A percentile compares a stretch with the other conserved stretches of the same genome.
Conservation (phyloP, 2,329 filamentous ascomycete species). For the Cytospora mali region DNA sequence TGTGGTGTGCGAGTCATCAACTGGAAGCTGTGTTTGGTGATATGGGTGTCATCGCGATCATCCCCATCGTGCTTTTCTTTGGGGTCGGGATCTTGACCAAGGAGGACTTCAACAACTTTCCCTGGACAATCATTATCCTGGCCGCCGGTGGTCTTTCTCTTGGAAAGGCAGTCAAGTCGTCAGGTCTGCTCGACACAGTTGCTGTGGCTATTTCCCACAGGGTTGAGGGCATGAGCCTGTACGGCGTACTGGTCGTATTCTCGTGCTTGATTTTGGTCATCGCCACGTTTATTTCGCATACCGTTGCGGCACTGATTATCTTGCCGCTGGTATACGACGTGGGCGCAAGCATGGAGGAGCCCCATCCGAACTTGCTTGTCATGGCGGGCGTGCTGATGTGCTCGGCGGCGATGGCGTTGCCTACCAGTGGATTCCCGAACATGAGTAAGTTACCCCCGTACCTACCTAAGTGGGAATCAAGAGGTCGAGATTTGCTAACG, state of each 20-base stretch:
- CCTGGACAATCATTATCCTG: slow-evolving; percentile 99
- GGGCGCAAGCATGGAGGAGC: slow-evolving; percentile 80
- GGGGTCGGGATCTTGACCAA: slow-evolving; percentile 95
- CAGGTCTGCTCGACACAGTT: slow-evolving; percentile 86
- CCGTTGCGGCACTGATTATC: slow-evolving; percentile 93
- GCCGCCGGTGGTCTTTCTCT: slow-evolving; percentile 90
- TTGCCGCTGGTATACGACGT: slow-evolving; percentile 88
- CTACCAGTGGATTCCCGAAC: slow-evolving; percentile 95
- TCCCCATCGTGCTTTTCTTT: slow-evolving; percentile 94
- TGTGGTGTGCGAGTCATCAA: slow-evolving; percentile 93
- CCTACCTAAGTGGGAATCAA: slow-evolving; percentile 3
- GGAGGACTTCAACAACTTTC: slow-evolving; percentile 99
- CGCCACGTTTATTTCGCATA: slow-evolving; percentile 97
- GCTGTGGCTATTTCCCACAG: slow-evolving; percentile 72
- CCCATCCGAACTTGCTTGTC: slow-evolving; percentile 90
- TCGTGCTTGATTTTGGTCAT: slow-evolving; percentile 83
- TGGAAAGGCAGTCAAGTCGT: slow-evolving; percentile 92
- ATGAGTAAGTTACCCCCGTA: slow-evolving; percentile 78
- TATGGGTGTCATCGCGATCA: slow-evolving; percentile 97
- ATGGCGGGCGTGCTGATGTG: slow-evolving; percentile 97
- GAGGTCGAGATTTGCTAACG: slow-evolving; percentile 9
- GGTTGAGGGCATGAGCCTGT: slow-evolving; percentile 80
- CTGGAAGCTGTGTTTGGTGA: slow-evolving; percentile 88
- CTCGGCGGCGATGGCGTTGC: slow-evolving; percentile 94
- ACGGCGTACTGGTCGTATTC: slow-evolving; percentile 85